These are phyloP conservation scores for Pythium monospermum DNA, from an alignment of 352 stramenopile genomes.

Conservation along the genomic window DNA sequence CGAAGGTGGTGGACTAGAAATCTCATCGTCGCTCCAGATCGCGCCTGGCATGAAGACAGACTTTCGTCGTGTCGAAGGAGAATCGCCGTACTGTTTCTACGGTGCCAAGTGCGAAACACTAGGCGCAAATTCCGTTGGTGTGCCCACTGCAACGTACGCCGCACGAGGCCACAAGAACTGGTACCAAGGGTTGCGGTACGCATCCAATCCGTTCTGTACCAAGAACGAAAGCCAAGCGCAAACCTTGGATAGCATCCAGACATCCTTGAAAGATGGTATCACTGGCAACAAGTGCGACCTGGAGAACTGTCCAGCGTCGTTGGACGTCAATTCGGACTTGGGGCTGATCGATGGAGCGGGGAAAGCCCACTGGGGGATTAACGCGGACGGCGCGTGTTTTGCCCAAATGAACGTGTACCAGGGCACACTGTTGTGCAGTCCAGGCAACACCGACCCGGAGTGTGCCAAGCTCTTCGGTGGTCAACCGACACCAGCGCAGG, in stretches of 20 bases:
- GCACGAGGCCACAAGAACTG: constrained; percentile 22
- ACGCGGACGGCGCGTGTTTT: constrained; percentile 62
- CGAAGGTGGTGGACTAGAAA: constrained; percentile 60
- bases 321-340: constrained; percentile 42
- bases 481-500: background rate
- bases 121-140: constrained; percentile 18
- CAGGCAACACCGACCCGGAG: constrained; percentile 28
- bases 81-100: constrained; percentile 14
- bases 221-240: constrained; percentile 20
- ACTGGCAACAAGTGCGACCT: constrained; percentile 40
- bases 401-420: constrained; percentile 50
- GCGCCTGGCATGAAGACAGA: constrained; percentile 39
- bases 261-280: constrained; percentile 32
- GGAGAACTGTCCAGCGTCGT: constrained; percentile 35
- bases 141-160: constrained; percentile 23
- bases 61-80: constrained; percentile 24
- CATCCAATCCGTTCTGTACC: constrained; percentile 28
- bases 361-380: constrained; percentile 48
- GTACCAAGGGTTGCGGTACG: constrained; percentile 36
- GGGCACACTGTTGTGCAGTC: constrained; percentile 44
- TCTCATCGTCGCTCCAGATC: constrained; percentile 84
- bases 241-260: constrained; percentile 19
- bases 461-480: constrained; percentile 2
- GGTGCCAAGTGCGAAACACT: constrained; percentile 12
- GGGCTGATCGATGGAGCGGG: constrained; percentile 23